Evolutionary conservation across 2,329 filamentous ascomycete genomes (phyloP).

Genomic region (Aureobasidium sp.): DNA sequence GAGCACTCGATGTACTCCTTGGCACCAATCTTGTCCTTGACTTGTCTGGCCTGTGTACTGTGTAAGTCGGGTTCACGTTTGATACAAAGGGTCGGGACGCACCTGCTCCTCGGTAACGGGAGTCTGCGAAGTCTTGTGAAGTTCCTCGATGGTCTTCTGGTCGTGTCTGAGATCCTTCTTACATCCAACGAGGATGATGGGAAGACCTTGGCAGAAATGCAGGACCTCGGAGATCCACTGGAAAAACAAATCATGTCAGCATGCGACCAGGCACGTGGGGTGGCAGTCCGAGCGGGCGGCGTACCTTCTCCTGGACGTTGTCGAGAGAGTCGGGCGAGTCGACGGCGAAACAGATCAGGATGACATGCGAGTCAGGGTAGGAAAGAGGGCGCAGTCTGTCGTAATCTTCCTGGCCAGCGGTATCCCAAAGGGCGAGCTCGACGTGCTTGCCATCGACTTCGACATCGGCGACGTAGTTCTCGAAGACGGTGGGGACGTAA

Average conservation of each 20-base stretch:
- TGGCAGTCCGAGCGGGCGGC: constrained; percentile 16
- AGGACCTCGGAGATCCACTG: constrained; percentile 99
- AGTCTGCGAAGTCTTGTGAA: constrained; percentile 99
- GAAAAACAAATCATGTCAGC: constrained; percentile 18
- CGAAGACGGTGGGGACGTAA: constrained; percentile 99
- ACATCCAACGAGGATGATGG: constrained; percentile 97
- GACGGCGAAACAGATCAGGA: constrained; percentile 97
- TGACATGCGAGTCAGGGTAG: constrained; percentile 98
- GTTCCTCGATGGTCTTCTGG: constrained; percentile 95
- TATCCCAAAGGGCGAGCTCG: constrained; percentile 99
- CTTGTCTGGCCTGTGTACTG: background rate
- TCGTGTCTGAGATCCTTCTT: constrained; percentile 99
- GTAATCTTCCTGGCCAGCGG: constrained; percentile 99
- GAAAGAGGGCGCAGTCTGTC: constrained; percentile 97
- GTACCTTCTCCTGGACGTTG: constrained; percentile 99
- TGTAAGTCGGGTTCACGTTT: background rate
- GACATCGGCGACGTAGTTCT: constrained; percentile 99
- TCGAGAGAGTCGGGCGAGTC: constrained; percentile 98
- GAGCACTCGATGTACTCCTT: constrained; percentile 98
- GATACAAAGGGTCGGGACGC: constrained; percentile 33
- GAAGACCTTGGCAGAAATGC: constrained; percentile 98
- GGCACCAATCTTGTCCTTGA: constrained; percentile 48
- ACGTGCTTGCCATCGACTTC: constrained; percentile 99
- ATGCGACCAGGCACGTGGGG: constrained; percentile 15
- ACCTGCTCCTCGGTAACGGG: constrained; percentile 96